Percentiles rank a stretch among this genome's conserved stretches.
Evolutionary conservation across 164 flowering plant genomes (phyloP).

Genomic region (Aristolochia fimbriata): DNA sequence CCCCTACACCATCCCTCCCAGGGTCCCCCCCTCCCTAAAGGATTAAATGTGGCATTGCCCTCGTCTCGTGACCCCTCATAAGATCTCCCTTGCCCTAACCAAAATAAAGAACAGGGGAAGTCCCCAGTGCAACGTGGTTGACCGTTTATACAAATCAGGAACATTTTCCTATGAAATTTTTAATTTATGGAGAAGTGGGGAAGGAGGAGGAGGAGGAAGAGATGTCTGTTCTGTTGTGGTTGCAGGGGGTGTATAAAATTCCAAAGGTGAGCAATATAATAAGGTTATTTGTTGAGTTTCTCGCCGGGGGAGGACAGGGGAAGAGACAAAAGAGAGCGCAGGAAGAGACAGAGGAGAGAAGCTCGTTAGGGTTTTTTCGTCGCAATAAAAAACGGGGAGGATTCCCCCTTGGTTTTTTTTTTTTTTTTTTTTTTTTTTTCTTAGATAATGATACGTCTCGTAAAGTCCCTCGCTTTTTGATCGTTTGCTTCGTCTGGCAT

Average conservation of each 20-base stretch:
- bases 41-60: too few relatives aligned
- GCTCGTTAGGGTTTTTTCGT: conserved; percentile 35
- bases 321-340: conserved; percentile 59
- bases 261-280: not conserved
- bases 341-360: conserved; percentile 61
- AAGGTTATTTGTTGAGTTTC: conserved; percentile 5
- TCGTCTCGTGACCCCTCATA: too few relatives aligned
- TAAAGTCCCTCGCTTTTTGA: conserved; percentile 2
- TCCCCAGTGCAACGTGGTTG: not conserved
- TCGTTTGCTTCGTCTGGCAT: not conserved
- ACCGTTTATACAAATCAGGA: not conserved
- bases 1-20: too few relatives aligned
- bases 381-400: conserved; percentile 17
- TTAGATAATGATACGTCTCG: conserved; percentile 9
- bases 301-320: conserved; percentile 16
- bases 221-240: too few relatives aligned
- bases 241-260: not conserved
- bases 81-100: too few relatives aligned
- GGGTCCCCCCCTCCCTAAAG: too few relatives aligned
- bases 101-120: too few relatives aligned
- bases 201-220: not conserved
- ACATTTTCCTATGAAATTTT: too few relatives aligned
- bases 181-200: too few relatives aligned
- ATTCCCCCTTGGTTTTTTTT: too few relatives aligned
- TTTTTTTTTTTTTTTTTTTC: too few relatives aligned